Conservation (phyloP, 129 eudicot species). For the Helianthus tuberosus region DNA sequence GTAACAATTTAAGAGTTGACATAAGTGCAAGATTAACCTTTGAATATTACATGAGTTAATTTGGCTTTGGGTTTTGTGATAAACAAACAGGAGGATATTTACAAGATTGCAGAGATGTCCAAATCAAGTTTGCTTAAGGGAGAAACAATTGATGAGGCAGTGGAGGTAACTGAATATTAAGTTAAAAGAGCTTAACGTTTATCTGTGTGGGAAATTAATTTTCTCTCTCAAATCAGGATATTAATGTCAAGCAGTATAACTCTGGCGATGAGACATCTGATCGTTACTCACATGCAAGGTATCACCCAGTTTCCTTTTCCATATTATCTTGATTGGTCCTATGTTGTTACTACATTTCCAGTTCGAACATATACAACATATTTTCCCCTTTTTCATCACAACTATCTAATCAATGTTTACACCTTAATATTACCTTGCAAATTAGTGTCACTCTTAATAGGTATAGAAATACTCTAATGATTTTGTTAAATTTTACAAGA, state of each 20-base stretch:
- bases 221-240: neutral
- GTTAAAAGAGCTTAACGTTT: neutral
- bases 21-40: too few species aligned
- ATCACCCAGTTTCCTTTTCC: neutral
- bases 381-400: too few species aligned
- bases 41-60: too few species aligned
- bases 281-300: neutral
- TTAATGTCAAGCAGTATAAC: neutral
- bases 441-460: too few species aligned
- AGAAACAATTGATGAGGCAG: neutral
- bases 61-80: neutral
- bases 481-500: too few species aligned
- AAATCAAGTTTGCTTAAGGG: neutral
- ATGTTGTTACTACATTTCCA: too few species aligned
- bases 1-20: neutral
- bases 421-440: too few species aligned
- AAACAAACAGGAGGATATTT: neutral
- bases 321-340: too few species aligned
- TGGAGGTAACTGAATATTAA: conserved; percentile 19
- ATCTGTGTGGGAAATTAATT: neutral
- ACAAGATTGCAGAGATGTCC: conserved; percentile 1
- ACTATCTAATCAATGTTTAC: too few species aligned
- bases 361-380: too few species aligned
- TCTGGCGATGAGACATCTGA: neutral
- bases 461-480: too few species aligned